These are phyloP conservation scores for Borealophlyctis nickersoniae DNA, from an alignment of 192 early-diverging fungal species.

Conservation along the genomic window DNA sequence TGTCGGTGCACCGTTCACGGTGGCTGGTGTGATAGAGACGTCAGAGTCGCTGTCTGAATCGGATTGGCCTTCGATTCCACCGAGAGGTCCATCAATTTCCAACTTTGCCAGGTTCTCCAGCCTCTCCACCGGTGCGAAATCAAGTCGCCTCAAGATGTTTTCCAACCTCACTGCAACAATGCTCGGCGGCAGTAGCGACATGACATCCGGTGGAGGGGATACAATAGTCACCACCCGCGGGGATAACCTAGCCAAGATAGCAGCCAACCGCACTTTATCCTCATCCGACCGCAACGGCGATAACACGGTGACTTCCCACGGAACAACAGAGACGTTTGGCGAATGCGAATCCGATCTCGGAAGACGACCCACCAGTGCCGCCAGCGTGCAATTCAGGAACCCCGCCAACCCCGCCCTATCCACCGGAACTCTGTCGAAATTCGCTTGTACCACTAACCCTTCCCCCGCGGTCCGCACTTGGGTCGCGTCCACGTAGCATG, in stretches of 20 bases:
- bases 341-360: neutral
- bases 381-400: neutral
- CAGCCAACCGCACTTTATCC: neutral
- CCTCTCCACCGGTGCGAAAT: neutral
- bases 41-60: neutral
- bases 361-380: neutral
- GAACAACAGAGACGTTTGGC: neutral
- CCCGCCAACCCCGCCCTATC: neutral
- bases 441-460: neutral
- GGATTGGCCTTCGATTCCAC: neutral
- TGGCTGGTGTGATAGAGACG: neutral
- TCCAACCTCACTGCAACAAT: neutral
- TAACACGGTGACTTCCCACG: neutral
- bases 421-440: neutral
- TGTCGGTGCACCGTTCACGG: no score
- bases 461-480: neutral
- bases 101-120: neutral
- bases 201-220: neutral
- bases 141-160: neutral
- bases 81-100: neutral
- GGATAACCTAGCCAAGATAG: neutral
- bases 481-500: neutral
- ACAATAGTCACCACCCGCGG: neutral
- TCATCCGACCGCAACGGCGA: neutral
- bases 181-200: neutral